A percentile compares a stretch with the other conserved stretches of the same genome.
These are phyloP conservation scores for Sclerospora graminicola DNA, from an alignment of 352 stramenopile genomes.

Conservation along the genomic window DNA sequence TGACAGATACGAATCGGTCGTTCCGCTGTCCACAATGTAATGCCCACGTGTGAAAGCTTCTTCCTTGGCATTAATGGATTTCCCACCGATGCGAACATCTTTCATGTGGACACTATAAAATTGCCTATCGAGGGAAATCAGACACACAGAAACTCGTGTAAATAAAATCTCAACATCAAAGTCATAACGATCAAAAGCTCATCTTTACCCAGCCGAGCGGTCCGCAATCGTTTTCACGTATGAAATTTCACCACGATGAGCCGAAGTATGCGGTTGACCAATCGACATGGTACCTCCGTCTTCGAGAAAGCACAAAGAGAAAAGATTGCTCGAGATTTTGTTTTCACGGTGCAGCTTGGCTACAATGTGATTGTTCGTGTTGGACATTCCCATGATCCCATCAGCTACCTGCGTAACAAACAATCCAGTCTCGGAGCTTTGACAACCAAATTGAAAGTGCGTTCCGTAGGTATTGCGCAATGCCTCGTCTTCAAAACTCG, in stretches of 20 bases:
- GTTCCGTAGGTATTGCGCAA: slow-evolving; percentile 61
- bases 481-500: slow-evolving; percentile 30
- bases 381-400: slow-evolving; percentile 78
- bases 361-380: slow-evolving; percentile 63
- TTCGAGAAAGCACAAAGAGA: slow-evolving; percentile 66
- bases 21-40: slow-evolving; percentile 81
- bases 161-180: background rate
- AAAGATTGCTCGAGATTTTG: slow-evolving; percentile 73
- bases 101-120: slow-evolving; percentile 66
- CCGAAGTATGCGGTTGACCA: slow-evolving; percentile 32
- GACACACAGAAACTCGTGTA: background rate
- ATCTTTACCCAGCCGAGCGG: slow-evolving; percentile 15
- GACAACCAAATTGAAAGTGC: slow-evolving; percentile 75
- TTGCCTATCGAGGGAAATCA: slow-evolving; percentile 12
- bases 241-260: slow-evolving; percentile 39
- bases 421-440: slow-evolving; percentile 58
- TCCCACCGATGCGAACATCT: slow-evolving; percentile 53
- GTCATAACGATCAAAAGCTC: background rate
- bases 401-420: slow-evolving; percentile 79
- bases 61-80: slow-evolving; percentile 39
- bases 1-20: slow-evolving; percentile 75
- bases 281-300: slow-evolving; percentile 64
- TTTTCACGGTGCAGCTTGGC: slow-evolving; percentile 65
- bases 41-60: slow-evolving; percentile 35
- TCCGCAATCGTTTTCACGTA: slow-evolving; percentile 50